phyloP scores from a whole-genome alignment of 257 asterid species.

The Solanum habrochaites region DNA sequence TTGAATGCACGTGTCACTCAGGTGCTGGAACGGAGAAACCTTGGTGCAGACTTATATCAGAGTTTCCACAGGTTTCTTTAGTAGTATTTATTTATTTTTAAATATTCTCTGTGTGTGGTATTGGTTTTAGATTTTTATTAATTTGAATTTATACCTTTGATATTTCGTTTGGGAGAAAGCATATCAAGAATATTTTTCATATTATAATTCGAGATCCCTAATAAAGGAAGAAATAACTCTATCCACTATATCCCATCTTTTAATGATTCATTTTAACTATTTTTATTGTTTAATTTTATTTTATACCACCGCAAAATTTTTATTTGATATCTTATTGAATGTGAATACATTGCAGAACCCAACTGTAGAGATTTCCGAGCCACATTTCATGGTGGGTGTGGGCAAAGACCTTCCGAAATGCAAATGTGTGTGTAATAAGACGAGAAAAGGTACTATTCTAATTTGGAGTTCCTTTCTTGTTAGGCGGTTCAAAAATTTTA shows the following conservation, averaged over 20 bases:
- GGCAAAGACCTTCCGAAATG: conserved; percentile 35
- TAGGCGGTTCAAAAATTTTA: background rate
- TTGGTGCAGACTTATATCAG: background rate
- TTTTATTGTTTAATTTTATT: no score
- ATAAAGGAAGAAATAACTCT: no score
- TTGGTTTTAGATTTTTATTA: background rate
- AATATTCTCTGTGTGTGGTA: no score
- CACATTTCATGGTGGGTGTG: conserved; percentile 45
- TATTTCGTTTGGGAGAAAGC: background rate
- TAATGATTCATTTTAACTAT: background rate
- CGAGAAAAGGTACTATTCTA: conserved; percentile 32
- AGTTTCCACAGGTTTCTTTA: conserved; percentile 7
- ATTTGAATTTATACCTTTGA: no score
- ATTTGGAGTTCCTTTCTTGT: background rate
- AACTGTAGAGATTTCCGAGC: conserved; percentile 28
- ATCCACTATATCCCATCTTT: fast-evolving
- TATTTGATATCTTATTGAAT: background rate
- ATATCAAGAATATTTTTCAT: no score
- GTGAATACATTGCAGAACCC: conserved; percentile 34
- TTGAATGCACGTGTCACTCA: background rate
- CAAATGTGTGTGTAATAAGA: conserved; percentile 33
- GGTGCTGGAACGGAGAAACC: background rate
- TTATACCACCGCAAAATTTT: conserved; percentile 24
- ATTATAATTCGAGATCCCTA: no score
- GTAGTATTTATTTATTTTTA: background rate